Base-by-base conservation (phyloP, 2,329 filamentous ascomycete species). In the Diaporthe capsici region DNA sequence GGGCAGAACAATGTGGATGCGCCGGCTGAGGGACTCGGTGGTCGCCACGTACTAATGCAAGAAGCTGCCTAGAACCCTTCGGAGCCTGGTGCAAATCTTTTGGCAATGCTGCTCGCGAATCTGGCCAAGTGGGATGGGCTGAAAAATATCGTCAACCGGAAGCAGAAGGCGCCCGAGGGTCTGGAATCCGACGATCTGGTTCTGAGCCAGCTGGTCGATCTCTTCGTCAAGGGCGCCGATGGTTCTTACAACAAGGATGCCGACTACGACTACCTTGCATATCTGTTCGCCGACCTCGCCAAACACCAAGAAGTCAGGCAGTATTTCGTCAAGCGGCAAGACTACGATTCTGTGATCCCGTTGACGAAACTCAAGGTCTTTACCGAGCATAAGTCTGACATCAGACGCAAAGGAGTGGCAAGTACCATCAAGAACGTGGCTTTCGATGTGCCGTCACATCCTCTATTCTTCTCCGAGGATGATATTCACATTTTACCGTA, bases 41-140 rank as follows among this genome's bases (percentile, higher is more conserved):
- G 51, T 68, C 72, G 57, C 72, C 68, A 71, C 57, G 44, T 63
- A 55, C 76, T 80, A 77, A 80, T 72, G 22, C 61, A 28, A 39
- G 42, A 53, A 25, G 6, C 25, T 78, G 28, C 51, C 34, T 72
- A 82, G 81, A 90, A 91, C 79, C 87, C 90, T 4, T 91, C 93
- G 71, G 96, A 98, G 82, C 89, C 91, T 42, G 96, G 96, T 81
- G 95, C 95, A 71, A 94, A 98, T 81, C 90, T 97, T 55, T 86
- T 97, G 61, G 92, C 95, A 61, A 98, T 98, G 95, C 90, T 99
- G 20, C 89, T 98, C 34, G 95, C 97, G 83, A 99, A 99, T 82
- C 88, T 99, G 72, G 90, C 93, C 75, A 98, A 98, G 85, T 93
- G 90, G 77, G 92, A 96, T 79, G 89, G 88, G 8, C 84, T 98